phyloP scores from a whole-genome alignment of 176 grass and related monocot genomes.

The Oryza australiensis region DNA sequence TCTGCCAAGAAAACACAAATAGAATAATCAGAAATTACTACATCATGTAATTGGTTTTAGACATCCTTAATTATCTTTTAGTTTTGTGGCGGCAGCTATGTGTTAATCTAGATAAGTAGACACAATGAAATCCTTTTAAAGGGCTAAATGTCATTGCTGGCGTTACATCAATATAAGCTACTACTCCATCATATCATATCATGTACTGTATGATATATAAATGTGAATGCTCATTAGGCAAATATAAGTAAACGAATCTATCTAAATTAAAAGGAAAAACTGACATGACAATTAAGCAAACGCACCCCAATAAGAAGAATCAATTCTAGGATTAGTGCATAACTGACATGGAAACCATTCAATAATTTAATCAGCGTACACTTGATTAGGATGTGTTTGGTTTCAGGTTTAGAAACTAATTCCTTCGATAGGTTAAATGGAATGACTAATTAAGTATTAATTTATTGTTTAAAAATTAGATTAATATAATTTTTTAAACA shows the following conservation, averaged over 20 bases:
- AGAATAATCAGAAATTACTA: neutral
- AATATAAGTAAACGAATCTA: neutral
- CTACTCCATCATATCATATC: neutral
- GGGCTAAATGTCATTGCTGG: neutral
- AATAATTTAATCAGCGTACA: conserved; percentile 11
- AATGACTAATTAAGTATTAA: too few relatives aligned
- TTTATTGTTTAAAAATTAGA: too few relatives aligned
- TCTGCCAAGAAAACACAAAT: neutral
- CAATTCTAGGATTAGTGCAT: conserved; percentile 21
- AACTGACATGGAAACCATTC: conserved; percentile 40
- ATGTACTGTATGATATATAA: neutral
- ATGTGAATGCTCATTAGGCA: neutral
- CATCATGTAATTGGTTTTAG: neutral
- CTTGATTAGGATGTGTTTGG: too few relatives aligned
- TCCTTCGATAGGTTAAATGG: too few relatives aligned
- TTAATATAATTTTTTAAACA: too few relatives aligned
- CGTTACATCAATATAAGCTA: neutral
- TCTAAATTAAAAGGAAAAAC: neutral
- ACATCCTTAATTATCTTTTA: neutral
- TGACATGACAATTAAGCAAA: conserved; percentile 9
- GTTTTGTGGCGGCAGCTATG: neutral
- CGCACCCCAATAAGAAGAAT: conserved; percentile 24
- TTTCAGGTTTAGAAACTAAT: too few relatives aligned
- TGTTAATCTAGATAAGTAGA: neutral
- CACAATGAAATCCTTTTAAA: neutral